A percentile compares a stretch with the other conserved stretches of the same genome.
These are phyloP conservation scores for Hypomontagnella monticulosa DNA, from an alignment of 495 filamentous ascomycete genomes.

Conservation along the genomic window DNA sequence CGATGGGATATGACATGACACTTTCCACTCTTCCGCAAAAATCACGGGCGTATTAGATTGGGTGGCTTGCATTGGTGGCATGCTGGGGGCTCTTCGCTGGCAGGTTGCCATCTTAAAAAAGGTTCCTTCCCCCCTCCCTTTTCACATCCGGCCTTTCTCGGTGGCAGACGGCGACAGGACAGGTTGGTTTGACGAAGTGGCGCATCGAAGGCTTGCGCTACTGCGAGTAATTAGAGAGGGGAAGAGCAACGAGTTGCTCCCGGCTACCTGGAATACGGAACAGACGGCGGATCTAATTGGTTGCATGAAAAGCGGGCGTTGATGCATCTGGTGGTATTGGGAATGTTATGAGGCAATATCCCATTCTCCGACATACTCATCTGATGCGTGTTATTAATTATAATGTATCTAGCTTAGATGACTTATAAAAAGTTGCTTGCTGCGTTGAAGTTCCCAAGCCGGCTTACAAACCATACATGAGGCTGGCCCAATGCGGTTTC, in stretches of 20 bases:
- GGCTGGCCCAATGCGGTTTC: too few relatives aligned
- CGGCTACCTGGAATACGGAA: conserved; percentile 23
- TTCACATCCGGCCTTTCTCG: conserved; percentile 13
- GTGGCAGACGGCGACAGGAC: conserved; percentile 10
- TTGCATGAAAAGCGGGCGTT: conserved; percentile 25
- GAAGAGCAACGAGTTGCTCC: conserved; percentile 4
- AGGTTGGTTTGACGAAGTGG: conserved; percentile 1
- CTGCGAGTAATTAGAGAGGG: background rate
- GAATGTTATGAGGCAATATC: conserved; percentile 10
- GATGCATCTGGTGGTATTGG: conserved; percentile 8
- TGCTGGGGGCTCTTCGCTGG: conserved; percentile 1
- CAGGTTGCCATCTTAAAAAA: conserved; percentile 6
- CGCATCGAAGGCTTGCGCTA: conserved; percentile 8
- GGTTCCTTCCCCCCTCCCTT: background rate
- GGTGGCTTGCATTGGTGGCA: conserved; percentile 28
- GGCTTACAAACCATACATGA: background rate
- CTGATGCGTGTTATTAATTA: conserved; percentile 1
- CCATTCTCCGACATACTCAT: background rate
- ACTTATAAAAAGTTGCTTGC: background rate
- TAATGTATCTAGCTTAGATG: conserved; percentile 6
- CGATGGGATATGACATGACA: conserved; percentile 19
- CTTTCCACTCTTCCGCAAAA: conserved; percentile 11
- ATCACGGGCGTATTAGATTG: conserved; percentile 26
- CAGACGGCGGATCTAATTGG: conserved; percentile 20
- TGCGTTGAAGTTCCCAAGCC: background rate